Percentiles rank a stretch among this genome's conserved stretches.
Evolutionary conservation across 2,329 filamentous ascomycete genomes (phyloP).

Genomic region (Aureobasidium sp.): DNA sequence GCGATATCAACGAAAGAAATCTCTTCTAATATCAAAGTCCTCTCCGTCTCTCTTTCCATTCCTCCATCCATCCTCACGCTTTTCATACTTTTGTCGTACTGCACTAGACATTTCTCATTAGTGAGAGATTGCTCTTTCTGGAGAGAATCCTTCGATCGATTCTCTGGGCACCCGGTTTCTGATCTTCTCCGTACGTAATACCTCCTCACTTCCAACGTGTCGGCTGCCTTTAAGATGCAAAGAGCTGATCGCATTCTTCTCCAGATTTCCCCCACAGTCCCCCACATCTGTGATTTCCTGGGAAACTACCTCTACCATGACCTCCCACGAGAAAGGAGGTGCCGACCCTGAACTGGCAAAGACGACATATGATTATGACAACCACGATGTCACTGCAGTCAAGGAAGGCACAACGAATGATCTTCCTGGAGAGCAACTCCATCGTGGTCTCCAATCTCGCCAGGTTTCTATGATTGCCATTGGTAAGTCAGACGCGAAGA

Average conservation of each 20-base stretch:
- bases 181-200: conserved; percentile 7
- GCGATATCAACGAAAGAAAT: background rate
- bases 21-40: background rate
- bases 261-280: conserved; percentile 13
- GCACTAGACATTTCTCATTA: conserved; percentile 5
- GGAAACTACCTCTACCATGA: background rate
- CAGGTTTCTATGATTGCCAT: conserved; percentile 54
- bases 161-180: background rate
- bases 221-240: conserved; percentile 1
- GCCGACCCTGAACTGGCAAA: conserved; percentile 14
- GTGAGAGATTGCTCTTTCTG: conserved; percentile 15
- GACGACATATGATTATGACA: background rate
- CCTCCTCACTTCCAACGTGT: background rate
- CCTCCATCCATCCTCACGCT: background rate
- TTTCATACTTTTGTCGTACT: too few species aligned
- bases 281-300: conserved; percentile 2
- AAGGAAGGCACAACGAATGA: conserved; percentile 10
- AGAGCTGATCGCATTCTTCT: conserved; percentile 11
- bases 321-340: conserved; percentile 5
- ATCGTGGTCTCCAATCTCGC: conserved; percentile 47
- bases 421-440: conserved; percentile 32
- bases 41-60: background rate
- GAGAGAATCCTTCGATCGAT: background rate
- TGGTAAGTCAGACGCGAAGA: background rate
- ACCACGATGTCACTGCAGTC: background rate